phyloP scores from a whole-genome alignment of 202 grass and related monocot genomes.

The Musa balbisiana region DNA sequence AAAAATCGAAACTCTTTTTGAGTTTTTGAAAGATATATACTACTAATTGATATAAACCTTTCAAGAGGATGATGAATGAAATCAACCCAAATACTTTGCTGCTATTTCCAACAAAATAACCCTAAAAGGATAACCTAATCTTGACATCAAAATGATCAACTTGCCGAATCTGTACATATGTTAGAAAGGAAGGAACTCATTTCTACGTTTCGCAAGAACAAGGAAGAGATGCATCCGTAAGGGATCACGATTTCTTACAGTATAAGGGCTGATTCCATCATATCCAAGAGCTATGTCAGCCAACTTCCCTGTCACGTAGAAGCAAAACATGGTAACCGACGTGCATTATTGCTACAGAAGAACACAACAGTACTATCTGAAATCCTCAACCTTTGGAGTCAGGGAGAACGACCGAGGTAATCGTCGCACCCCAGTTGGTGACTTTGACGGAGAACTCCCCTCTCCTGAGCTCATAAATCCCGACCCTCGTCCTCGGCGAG shows the following conservation, averaged over 20 bases:
- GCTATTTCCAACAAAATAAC: too few relatives aligned
- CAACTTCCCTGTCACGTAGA: slow-evolving; percentile 39
- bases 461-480: slow-evolving; percentile 20
- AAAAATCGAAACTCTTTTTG: too few relatives aligned
- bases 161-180: too few relatives aligned
- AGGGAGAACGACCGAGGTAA: slow-evolving; percentile 46
- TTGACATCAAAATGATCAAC: too few relatives aligned
- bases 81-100: too few relatives aligned
- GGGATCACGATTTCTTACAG: slow-evolving; percentile 29
- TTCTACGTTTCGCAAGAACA: too few relatives aligned
- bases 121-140: too few relatives aligned
- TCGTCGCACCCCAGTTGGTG: slow-evolving; percentile 67
- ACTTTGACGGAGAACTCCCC: slow-evolving; percentile 54
- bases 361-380: background rate
- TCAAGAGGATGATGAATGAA: too few relatives aligned
- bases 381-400: slow-evolving; percentile 54
- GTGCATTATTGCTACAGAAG: background rate
- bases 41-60: too few relatives aligned
- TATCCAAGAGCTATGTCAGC: slow-evolving; percentile 79
- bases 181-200: too few relatives aligned
- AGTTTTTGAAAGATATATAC: too few relatives aligned
- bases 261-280: slow-evolving; percentile 51
- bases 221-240: too few relatives aligned
- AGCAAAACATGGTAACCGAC: background rate
- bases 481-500: background rate